Evolutionary conservation across 148 eudicot species (phyloP), one percentile per base, ranked within the genome.

Genomic region (Spergularia bocconei): DNA sequence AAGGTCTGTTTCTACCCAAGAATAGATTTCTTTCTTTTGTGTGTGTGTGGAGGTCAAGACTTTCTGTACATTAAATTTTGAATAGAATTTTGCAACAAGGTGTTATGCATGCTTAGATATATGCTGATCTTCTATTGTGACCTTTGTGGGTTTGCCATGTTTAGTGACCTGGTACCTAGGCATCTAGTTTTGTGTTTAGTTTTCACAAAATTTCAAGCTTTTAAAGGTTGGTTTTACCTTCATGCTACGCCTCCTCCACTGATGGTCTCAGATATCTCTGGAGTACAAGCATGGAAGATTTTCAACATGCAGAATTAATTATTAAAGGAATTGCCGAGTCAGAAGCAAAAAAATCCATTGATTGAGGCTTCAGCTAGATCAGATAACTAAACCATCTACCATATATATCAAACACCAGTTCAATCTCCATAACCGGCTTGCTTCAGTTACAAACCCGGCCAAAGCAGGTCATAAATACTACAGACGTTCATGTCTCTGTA

Each of bases 391-490:
- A 80, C 66, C 62, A 19, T 89, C 96, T 53, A 84, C 94, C 58
- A 89, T 93, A 77, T 86, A 94, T 97, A 57, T 93, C 98, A 33
- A 93, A 93, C 81, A 93, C 96, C 1, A 93, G 98, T 70, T 93
- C 96, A 17, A 91, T 93, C 74, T 91, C 98, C 60, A 91, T 93
- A 53, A 88, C 96, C 85, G 96, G 55, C 80, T 93, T 65, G 98
- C 92, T 63, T 75, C 96, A 77, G 87, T 80, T 41, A 89, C 98
- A 48, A 48, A 87, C 72, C 39, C 87, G 93, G 53, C 92, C 96
- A 14, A 54, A 67, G 47, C 90, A 93, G 96, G 98, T 91, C 68
- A 23, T 75, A 57, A 20, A 25, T 14, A 14, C 0, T 70, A 19
- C 23, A 41, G 7, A 51, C 54, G 36, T 54, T 66, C 23, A 36